Conservation (phyloP, 768 basidiomycete species). For the Lactarius hatsudake region DNA sequence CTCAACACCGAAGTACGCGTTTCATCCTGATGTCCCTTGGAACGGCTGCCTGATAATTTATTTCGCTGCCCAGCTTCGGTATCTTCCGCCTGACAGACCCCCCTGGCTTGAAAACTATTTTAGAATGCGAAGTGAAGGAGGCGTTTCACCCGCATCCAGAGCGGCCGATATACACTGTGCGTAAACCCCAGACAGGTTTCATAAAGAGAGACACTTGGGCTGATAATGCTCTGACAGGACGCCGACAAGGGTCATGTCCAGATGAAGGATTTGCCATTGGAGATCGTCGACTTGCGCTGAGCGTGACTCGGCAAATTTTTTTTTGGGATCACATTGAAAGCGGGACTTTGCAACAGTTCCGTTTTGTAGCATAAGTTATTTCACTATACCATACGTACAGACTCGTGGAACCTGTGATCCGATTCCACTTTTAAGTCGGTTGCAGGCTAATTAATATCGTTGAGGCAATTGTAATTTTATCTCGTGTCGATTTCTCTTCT, state of each 20-base stretch:
- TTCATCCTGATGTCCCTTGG: not conserved
- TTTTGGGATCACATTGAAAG: constrained; percentile 12
- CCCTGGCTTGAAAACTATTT: constrained; percentile 70
- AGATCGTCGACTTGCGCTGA: constrained; percentile 79
- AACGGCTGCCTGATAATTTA: constrained; percentile 2
- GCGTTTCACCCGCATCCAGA: constrained; percentile 88
- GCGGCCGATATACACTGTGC: constrained; percentile 80
- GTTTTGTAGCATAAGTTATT: constrained; percentile 13
- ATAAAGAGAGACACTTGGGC: not conserved
- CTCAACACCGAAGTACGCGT: constrained; percentile 65
- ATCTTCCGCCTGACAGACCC: constrained; percentile 90
- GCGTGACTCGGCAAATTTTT: not conserved
- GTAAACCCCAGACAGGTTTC: constrained; percentile 31
- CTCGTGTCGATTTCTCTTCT: not conserved
- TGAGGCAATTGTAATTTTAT: constrained; percentile 15
- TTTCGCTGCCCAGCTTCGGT: constrained; percentile 55
- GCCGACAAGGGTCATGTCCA: constrained; percentile 84
- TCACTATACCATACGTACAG: not conserved
- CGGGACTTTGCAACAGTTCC: constrained; percentile 1
- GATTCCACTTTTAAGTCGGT: not conserved
- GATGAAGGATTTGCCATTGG: constrained; percentile 67
- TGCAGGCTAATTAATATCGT: constrained; percentile 18
- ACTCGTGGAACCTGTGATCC: constrained; percentile 10
- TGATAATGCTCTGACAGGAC: constrained; percentile 46
- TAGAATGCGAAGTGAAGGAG: constrained; percentile 64